Evolutionary conservation across 257 asterid genomes (phyloP).

Genomic region (Petunia axillaris): DNA sequence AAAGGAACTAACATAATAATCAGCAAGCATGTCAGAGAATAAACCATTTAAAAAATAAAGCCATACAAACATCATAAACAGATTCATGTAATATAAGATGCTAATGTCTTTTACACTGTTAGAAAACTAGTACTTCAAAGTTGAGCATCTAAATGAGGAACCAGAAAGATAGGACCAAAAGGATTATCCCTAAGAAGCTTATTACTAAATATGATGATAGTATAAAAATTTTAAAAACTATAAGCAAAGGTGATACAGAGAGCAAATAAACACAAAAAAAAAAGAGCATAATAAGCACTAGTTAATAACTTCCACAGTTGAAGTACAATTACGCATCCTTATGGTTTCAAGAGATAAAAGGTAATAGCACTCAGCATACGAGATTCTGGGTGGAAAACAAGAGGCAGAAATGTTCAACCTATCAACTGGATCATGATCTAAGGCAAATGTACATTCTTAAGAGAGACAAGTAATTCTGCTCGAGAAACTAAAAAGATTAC

Average conservation of each 20-base stretch:
- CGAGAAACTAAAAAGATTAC: not conserved
- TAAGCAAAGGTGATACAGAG: not conserved
- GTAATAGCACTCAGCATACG: not conserved
- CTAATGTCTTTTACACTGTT: not conserved
- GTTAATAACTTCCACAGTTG: not conserved
- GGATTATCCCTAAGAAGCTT: not conserved
- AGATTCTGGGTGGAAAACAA: not conserved
- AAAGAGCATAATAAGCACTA: slow-evolving; percentile 7
- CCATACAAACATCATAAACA: not conserved
- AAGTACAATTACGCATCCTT: not conserved
- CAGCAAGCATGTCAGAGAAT: not conserved
- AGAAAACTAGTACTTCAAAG: not conserved
- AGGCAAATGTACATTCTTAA: not conserved
- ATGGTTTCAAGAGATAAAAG: not conserved
- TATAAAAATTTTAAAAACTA: not conserved
- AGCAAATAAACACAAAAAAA: not conserved
- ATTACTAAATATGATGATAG: not conserved
- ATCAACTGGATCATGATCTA: not conserved
- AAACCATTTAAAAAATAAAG: not conserved
- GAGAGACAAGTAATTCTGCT: not conserved
- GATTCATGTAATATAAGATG: not conserved
- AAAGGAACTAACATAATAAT: slow-evolving; percentile 8
- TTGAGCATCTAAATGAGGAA: not conserved
- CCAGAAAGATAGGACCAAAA: not conserved
- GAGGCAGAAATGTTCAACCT: not conserved